Base-by-base conservation (phyloP, 202 grass and related monocot genomes). In the Setaria viridis region DNA sequence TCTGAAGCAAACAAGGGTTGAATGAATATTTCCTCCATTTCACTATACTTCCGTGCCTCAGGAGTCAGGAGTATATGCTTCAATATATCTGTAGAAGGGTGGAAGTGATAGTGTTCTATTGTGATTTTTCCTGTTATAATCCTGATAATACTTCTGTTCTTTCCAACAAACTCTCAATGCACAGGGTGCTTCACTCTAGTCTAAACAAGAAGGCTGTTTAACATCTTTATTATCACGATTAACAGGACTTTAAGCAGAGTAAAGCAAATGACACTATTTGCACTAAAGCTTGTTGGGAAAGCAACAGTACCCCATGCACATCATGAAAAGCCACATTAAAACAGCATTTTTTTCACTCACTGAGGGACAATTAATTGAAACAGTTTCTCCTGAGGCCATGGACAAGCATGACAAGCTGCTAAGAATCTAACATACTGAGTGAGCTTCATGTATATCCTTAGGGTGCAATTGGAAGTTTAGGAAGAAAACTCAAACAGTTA, bases 391-490 rank as follows among this genome's bases (percentile, higher is more conserved):
- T 49, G 0, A 74, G 71, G 50, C 9, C 15, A 56, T 75, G 47
- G 16, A 56, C 32, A 56, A 84, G 47, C 9, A 76, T 43, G 30
- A 11, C 48, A 54, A 74, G 21, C n/a, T 53, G 49, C 16, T 35
- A 19, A 76, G 33, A 81, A 45, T 74, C 19, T 67, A 58, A 10
- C 11, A 21, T 68, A 63, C 12, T 76, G 33, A 25, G 25, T 25
- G 25, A 71, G 39, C 19, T 73, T 65, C 39, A 50, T 3, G 66
- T 56, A 58, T 20, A 76, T 50, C 17, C 3, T 11, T 41, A 15
- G 42, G 54, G 21, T 46, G 35, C 10, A 85, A 70, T 19, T 72
- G 82, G 39, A 59, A 67, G 21, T 73, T 57, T 19, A 72, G 56
- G 6, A 78, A 45, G 19, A 37, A 51, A 64, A 70, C 0, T 77